A percentile compares a stretch with the other conserved stretches of the same genome.
Evolutionary conservation across 1,284 basidiomycete species (phyloP).

Genomic region (Papiliotrema terrestris): DNA sequence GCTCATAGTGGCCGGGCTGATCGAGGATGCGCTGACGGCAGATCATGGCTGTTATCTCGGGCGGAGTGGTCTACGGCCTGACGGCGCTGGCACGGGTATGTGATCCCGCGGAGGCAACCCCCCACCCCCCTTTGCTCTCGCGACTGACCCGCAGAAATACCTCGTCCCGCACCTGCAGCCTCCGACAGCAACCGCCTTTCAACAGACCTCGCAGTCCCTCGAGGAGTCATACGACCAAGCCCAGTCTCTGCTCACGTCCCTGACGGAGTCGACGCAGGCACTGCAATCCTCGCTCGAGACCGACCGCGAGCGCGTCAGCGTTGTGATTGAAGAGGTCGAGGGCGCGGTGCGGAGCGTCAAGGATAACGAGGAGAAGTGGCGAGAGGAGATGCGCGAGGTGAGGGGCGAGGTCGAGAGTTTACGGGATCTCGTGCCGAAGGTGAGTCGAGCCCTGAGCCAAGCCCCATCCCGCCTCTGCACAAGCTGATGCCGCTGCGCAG

Average conservation of each 20-base stretch:
- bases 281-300: slow-evolving; percentile 81
- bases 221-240: slow-evolving; percentile 92
- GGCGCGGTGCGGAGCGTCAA: slow-evolving; percentile 70
- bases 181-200: slow-evolving; percentile 82
- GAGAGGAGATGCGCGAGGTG: slow-evolving; percentile 88
- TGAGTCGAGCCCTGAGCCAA: slow-evolving; percentile 49
- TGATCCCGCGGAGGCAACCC: too few species aligned
- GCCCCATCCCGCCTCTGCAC: too few species aligned
- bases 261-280: slow-evolving; percentile 57
- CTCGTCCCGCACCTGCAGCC: slow-evolving; percentile 87
- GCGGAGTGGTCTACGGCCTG: slow-evolving; percentile 84
- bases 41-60: slow-evolving; percentile 93
- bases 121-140: background rate
- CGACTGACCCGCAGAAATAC: slow-evolving; percentile 65
- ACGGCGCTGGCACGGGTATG: slow-evolving; percentile 75
- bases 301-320: slow-evolving; percentile 73
- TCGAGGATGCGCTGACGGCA: slow-evolving; percentile 38
- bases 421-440: slow-evolving; percentile 86
- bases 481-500: slow-evolving; percentile 54
- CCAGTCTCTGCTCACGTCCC: slow-evolving; percentile 62
- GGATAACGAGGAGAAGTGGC: slow-evolving; percentile 70
- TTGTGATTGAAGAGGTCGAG: slow-evolving; percentile 76
- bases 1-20: too few species aligned
- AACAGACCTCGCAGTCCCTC: slow-evolving; percentile 78
- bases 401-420: slow-evolving; percentile 87